Evolutionary conservation across 2,329 filamentous ascomycete genomes (phyloP).

Genomic region (Diaporthe ampelina): DNA sequence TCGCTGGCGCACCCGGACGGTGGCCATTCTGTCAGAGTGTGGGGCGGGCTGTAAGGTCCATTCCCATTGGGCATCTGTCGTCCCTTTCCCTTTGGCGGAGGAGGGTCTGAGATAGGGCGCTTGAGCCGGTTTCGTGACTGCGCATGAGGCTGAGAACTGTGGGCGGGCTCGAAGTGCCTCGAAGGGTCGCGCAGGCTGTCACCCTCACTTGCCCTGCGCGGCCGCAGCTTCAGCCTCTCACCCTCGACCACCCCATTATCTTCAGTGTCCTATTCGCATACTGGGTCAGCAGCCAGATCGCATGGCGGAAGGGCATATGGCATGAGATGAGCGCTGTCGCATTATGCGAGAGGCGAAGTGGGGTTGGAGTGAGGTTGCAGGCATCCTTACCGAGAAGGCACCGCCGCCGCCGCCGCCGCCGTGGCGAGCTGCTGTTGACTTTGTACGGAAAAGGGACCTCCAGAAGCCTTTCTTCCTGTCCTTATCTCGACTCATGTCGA

Average conservation of each 20-base stretch:
- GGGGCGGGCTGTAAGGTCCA: constrained; percentile 49
- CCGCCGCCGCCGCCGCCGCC: not conserved
- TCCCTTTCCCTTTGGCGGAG: constrained; percentile 55
- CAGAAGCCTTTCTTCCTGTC: constrained; percentile 40
- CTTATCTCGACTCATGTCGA: constrained; percentile 42
- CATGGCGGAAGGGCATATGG: not conserved
- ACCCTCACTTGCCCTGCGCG: constrained; percentile 36
- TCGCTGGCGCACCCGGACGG: constrained; percentile 63
- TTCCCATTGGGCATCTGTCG: constrained; percentile 51
- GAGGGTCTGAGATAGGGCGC: constrained; percentile 31
- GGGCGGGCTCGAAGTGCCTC: constrained; percentile 20
- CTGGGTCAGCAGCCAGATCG: constrained; percentile 19
- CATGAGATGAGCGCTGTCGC: not conserved
- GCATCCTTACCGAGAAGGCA: constrained; percentile 22
- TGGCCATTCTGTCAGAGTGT: constrained; percentile 67
- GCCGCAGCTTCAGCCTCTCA: constrained; percentile 20
- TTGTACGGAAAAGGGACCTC: constrained; percentile 38
- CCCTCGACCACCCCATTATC: not conserved
- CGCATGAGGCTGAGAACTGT: constrained; percentile 2
- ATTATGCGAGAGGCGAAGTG: not conserved
- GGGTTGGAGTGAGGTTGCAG: not conserved
- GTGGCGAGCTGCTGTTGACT: constrained; percentile 20
- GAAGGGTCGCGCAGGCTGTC: constrained; percentile 13
- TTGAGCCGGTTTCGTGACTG: constrained; percentile 39
- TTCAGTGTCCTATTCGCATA: constrained; percentile 12